A percentile compares a stretch with the other conserved stretches of the same genome.
Evolutionary conservation across 331 rosid genomes (phyloP).

Genomic region (Pyrus hybrid): DNA sequence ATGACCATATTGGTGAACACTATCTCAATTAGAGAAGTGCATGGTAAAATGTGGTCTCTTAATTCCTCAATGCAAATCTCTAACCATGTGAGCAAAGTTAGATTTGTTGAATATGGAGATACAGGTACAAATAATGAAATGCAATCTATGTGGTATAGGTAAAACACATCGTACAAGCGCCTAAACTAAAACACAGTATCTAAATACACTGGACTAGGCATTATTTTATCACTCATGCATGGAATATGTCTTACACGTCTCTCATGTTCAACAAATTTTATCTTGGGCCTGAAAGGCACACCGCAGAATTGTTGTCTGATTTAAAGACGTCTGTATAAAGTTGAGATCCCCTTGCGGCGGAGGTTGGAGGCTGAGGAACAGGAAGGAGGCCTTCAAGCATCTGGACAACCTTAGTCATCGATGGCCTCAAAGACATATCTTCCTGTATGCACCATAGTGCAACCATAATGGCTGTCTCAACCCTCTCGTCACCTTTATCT

Average conservation of each 20-base stretch:
- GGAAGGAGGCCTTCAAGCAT: conserved; percentile 29
- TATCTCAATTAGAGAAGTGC: too few species aligned
- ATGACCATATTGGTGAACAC: too few species aligned
- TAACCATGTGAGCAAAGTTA: too few species aligned
- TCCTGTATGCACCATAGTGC: conserved; percentile 37
- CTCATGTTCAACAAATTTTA: conserved; percentile 15
- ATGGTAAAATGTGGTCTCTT: too few species aligned
- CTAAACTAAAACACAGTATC: too few species aligned
- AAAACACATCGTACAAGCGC: too few species aligned
- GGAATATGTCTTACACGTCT: background rate
- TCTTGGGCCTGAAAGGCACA: conserved; percentile 50
- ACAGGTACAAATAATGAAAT: too few species aligned
- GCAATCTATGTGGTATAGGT: too few species aligned
- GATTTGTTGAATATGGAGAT: too few species aligned
- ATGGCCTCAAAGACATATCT: conserved; percentile 27
- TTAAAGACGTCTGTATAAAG: conserved; percentile 11
- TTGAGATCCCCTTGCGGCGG: conserved; percentile 19
- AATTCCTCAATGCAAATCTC: too few species aligned
- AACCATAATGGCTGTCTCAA: conserved; percentile 14
- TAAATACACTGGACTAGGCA: too few species aligned
- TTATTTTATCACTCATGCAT: too few species aligned
- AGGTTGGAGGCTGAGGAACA: conserved; percentile 24
- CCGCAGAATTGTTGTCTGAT: conserved; percentile 30
- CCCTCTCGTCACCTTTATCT: background rate
- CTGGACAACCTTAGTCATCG: conserved; percentile 35